Conservation (phyloP, 164 flowering plant genomes). For the Piper longum region DNA sequence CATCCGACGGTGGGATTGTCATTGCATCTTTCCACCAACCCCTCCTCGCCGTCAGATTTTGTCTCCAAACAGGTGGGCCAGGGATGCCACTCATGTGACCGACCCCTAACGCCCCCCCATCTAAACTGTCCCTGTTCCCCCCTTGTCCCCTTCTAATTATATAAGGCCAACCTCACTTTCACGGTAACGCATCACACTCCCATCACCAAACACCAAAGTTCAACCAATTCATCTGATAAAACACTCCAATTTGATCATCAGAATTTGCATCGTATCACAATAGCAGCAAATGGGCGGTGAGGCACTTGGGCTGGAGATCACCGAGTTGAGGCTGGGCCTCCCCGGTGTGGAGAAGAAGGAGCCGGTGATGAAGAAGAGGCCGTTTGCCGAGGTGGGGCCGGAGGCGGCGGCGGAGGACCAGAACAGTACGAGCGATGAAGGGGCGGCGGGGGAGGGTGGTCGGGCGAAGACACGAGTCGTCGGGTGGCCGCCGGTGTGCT, state of each 20-base stretch:
- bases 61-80: conserved; percentile 17
- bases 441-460: conserved; percentile 5
- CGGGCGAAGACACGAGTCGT: conserved; percentile 31
- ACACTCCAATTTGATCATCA: not conserved
- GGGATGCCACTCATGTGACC: conserved; percentile 34
- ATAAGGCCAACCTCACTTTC: conserved; percentile 8
- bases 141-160: conserved; percentile 8
- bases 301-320: conserved; percentile 51
- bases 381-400: conserved; percentile 26
- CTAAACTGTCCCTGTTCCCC: conserved; percentile 35
- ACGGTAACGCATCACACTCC: too few relatives aligned
- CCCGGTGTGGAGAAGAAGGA: conserved; percentile 32
- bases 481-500: conserved; percentile 92
- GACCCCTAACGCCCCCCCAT: conserved; percentile 21
- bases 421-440: conserved; percentile 6
- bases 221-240: not conserved
- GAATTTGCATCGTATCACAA: not conserved
- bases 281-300: conserved; percentile 9
- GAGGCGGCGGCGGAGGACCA: conserved; percentile 3
- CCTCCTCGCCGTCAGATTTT: conserved; percentile 16
- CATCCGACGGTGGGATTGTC: conserved; percentile 1
- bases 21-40: not conserved
- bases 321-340: conserved; percentile 71
- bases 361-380: conserved; percentile 41
- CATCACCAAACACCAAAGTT: not conserved